These are phyloP conservation scores for Dianthus caryophyllus DNA, from an alignment of 148 eudicot genomes.

Conservation along the genomic window DNA sequence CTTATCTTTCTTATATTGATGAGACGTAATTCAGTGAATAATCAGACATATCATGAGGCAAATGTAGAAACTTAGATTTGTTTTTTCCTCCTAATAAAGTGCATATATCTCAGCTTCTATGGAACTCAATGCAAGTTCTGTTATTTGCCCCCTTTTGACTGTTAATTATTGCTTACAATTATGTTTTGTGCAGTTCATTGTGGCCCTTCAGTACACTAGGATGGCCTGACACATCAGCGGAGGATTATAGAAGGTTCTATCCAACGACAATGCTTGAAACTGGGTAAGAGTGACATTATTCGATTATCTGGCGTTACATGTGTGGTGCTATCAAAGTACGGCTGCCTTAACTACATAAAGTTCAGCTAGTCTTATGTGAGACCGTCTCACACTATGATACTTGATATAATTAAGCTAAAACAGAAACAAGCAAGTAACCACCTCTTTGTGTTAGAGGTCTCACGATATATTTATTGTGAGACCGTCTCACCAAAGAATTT, in stretches of 20 bases:
- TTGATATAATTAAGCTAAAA: too few species aligned
- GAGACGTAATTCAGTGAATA: neutral
- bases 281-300: constrained; percentile 47
- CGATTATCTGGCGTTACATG: neutral
- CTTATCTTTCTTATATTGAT: neutral
- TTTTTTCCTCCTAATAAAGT: neutral
- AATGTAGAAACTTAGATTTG: neutral
- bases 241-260: constrained; percentile 75
- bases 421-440: too few species aligned
- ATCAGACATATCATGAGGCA: neutral
- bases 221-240: constrained; percentile 87
- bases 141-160: neutral
- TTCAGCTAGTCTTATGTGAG: too few species aligned
- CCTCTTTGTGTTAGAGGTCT: too few species aligned
- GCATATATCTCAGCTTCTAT: neutral
- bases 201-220: constrained; percentile 99
- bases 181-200: constrained; percentile 46
- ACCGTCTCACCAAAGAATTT: too few species aligned
- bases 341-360: neutral
- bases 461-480: too few species aligned
- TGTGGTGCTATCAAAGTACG: neutral
- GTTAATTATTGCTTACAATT: constrained; percentile 15
- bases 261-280: constrained; percentile 97
- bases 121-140: neutral
- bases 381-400: too few species aligned